Base-by-base conservation (phyloP, 2,329 filamentous ascomycete species). In the Epichloe hybrida region DNA sequence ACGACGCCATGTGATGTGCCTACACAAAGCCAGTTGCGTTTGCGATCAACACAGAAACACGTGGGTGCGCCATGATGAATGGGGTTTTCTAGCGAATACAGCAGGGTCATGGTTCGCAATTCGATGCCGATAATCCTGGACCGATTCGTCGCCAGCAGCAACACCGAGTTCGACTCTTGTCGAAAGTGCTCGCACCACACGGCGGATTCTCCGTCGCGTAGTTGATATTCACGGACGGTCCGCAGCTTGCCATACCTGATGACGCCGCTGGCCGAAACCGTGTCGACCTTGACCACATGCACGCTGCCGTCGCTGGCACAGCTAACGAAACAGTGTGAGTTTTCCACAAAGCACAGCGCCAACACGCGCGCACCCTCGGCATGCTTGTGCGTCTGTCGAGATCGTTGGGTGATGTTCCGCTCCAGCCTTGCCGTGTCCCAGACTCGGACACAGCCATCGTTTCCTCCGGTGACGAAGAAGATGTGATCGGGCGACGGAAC, bases 151-250 rank as follows among this genome's bases (percentile, higher is more conserved):
- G 88, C 88, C 34, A 97, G 71, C 3, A 97, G 67, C 39, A 98
- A 75, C 12, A 89, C 79, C n/a, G 91, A 97, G 56, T 76, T 81
- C 1, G 79, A 79, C 49, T 95, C 89, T 44, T 83, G 76, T 55
- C 88, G 88, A 67, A 88, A 95, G 67, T 98, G 91, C 63, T 96
- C 88, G 54, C 88, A 83, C 88, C 90, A 96, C 1, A 95, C 79
- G 0, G 86, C 89, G 62, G 84, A 81, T 64, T 97, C 90, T 41
- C 74, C 81, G 27, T 72, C 65, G 0, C 80, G 79, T 13, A 98
- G 79, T 56, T 87, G 83, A 64, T 94, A 91, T 58, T 91, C 83
- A 12, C 91, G 82, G 48, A 97, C 73, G 13, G 88, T 61, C 12
- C 75, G 80, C 40, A 91, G 76, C 59, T 88, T 90, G 42, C 86